These are phyloP conservation scores for Citrus maxima DNA, from an alignment of 345 rosid species.

Conservation along the genomic window DNA sequence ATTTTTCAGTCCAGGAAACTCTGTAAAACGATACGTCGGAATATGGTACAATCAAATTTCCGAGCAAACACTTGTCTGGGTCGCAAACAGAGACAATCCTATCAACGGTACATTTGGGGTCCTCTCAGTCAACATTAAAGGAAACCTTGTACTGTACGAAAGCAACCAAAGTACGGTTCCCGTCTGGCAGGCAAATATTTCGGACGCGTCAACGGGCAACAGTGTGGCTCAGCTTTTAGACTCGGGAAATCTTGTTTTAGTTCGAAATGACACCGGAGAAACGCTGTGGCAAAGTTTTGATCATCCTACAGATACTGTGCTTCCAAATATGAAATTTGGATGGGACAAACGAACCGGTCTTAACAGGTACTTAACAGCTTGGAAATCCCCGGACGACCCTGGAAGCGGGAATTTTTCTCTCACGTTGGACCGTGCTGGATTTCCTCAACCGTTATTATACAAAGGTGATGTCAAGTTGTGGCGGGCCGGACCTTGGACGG, in stretches of 20 bases:
- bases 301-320: constrained; percentile 53
- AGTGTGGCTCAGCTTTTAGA: constrained; percentile 49
- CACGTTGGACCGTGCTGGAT: constrained; percentile 39
- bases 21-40: constrained; percentile 57
- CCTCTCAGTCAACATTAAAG: constrained; percentile 36
- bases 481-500: constrained; percentile 67
- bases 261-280: constrained; percentile 22
- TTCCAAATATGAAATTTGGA: constrained; percentile 68
- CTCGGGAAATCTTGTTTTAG: constrained; percentile 58
- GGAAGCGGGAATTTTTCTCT: constrained; percentile 37
- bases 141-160: constrained; percentile 36
- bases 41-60: constrained; percentile 65
- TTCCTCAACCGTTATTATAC: constrained; percentile 44
- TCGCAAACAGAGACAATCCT: constrained; percentile 67
- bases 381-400: constrained; percentile 56
- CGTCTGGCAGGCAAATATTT: constrained; percentile 51
- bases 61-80: constrained; percentile 57
- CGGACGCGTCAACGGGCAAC: constrained; percentile 11
- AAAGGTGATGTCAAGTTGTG: constrained; percentile 29
- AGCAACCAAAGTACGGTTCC: constrained; percentile 24
- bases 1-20: constrained; percentile 52
- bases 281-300: constrained; percentile 72
- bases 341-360: constrained; percentile 30
- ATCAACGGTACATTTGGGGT: constrained; percentile 39
- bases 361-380: constrained; percentile 41